phyloP scores from a whole-genome alignment of 371 early-diverging fungal genomes.

The Capillidium heterosporum region DNA sequence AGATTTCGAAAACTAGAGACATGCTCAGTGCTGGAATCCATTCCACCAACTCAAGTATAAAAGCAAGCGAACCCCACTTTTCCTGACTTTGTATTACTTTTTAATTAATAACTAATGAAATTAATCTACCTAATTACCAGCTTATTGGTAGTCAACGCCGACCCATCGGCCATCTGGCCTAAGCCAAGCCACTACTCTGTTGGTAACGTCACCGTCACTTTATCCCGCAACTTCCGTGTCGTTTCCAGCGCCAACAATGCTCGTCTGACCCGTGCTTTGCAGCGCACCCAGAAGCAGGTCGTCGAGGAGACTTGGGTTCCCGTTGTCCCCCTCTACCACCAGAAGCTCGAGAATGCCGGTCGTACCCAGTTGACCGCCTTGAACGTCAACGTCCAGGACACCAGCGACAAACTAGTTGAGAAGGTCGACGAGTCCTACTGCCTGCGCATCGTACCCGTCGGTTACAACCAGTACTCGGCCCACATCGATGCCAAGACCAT shows the following conservation, averaged over 20 bases:
- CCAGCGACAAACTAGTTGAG: background rate
- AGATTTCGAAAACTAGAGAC: no score
- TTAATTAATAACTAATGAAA: no score
- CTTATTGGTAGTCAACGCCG: background rate
- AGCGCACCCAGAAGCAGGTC: background rate
- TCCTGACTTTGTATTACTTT: no score
- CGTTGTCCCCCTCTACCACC: background rate
- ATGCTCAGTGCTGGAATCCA: no score
- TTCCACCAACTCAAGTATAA: no score
- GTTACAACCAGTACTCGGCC: background rate
- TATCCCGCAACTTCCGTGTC: background rate
- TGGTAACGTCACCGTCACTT: background rate
- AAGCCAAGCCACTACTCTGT: background rate
- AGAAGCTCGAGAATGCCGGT: no score
- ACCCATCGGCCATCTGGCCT: background rate
- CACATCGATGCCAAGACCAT: constrained; percentile 34
- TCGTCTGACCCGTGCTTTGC: background rate
- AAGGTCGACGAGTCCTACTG: constrained; percentile 3
- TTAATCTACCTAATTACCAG: no score
- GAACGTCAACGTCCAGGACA: background rate
- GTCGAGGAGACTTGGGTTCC: background rate
- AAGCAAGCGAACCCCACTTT: no score
- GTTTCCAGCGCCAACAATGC: background rate
- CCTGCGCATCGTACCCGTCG: background rate
- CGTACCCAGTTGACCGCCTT: background rate